A percentile compares a stretch with the other conserved stretches of the same genome.
Evolutionary conservation across 306 rosid species (phyloP).

Genomic region (Delonix regia): DNA sequence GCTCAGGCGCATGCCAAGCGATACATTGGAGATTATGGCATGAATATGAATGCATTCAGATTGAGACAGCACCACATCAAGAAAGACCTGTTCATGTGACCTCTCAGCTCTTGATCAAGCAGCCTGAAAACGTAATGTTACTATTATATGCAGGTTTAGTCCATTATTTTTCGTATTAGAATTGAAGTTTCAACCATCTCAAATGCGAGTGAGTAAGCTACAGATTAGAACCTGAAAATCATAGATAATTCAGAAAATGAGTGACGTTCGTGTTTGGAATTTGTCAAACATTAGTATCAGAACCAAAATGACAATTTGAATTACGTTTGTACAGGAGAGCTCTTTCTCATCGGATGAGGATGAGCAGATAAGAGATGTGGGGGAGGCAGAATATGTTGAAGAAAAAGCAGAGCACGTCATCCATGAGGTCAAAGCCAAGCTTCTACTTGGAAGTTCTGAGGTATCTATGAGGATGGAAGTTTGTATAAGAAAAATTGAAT

Average conservation of each 20-base stretch:
- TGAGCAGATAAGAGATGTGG: background rate
- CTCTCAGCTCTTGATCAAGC: background rate
- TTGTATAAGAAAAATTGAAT: background rate
- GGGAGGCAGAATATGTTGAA: background rate
- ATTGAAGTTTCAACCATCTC: background rate
- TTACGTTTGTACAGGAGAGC: background rate
- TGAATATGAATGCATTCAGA: background rate
- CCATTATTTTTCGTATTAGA: background rate
- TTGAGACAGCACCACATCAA: background rate
- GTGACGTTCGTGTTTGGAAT: too few species aligned
- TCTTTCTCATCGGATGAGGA: background rate
- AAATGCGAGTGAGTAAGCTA: background rate
- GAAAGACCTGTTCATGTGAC: background rate
- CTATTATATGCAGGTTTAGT: background rate
- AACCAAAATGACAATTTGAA: too few species aligned
- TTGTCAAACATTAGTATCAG: too few species aligned
- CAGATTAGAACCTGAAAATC: background rate
- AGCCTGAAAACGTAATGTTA: background rate
- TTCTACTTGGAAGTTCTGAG: background rate
- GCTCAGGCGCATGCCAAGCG: slow-evolving; percentile 2
- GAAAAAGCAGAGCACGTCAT: background rate
- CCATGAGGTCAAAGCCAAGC: background rate
- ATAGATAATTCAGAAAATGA: background rate
- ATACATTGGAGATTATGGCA: background rate
- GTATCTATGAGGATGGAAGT: background rate